Percentiles rank a stretch among this genome's conserved stretches.
Evolutionary conservation across 352 stramenopile species (phyloP).

Genomic region (Globisporangium abappressorium): DNA sequence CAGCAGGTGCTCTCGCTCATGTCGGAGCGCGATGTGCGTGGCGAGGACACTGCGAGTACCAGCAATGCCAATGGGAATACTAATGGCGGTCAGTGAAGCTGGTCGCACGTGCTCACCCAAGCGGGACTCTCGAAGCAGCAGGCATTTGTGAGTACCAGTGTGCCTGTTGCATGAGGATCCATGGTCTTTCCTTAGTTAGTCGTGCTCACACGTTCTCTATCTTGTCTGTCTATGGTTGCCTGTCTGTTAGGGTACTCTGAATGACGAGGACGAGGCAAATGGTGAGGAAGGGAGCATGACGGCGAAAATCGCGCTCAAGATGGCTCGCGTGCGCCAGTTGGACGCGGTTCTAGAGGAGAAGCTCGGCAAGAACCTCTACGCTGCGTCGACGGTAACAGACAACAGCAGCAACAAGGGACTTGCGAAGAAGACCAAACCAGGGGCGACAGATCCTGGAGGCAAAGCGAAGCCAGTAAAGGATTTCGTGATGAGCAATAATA

Average conservation of each 20-base stretch:
- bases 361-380: conserved; percentile 60
- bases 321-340: conserved; percentile 58
- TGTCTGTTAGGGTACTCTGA: conserved; percentile 34
- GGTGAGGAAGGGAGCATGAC: conserved; percentile 28
- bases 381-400: conserved; percentile 9
- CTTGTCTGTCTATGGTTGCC: not conserved
- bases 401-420: conserved; percentile 20
- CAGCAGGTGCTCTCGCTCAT: conserved; percentile 64
- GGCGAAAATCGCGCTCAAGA: conserved; percentile 73
- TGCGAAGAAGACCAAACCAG: not conserved
- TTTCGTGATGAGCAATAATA: conserved; percentile 6
- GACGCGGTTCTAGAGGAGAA: conserved; percentile 62
- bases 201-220: not conserved
- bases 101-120: conserved; percentile 61
- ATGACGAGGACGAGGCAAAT: conserved; percentile 32
- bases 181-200: not conserved
- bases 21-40: conserved; percentile 48
- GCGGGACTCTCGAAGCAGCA: conserved; percentile 63
- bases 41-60: conserved; percentile 11
- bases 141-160: conserved; percentile 41
- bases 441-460: not conserved
- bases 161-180: not conserved
- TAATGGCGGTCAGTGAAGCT: conserved; percentile 30
- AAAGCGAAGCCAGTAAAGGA: not conserved
- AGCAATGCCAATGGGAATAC: not conserved